Evolutionary conservation across 2,329 filamentous ascomycete species (phyloP), one percentile per base, ranked within the genome.

Genomic region (Huntiella bhutanensis): DNA sequence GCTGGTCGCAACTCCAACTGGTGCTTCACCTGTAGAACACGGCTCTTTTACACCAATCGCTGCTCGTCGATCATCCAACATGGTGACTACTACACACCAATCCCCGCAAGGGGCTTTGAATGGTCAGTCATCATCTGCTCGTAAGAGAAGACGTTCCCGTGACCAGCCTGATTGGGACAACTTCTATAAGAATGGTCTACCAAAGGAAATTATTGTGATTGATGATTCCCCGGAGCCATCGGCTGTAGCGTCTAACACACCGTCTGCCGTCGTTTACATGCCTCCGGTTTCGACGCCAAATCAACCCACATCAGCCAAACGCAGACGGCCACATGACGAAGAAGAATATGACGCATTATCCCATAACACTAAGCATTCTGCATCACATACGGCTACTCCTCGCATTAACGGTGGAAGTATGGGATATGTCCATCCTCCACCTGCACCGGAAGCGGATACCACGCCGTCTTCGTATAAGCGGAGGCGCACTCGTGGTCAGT

Each of bases 401-500:
- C 73, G 76, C 51, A 76, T 80, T 55, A 28, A 28, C 22, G 22
- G 22, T 28, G 22, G 22, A 28, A 28, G 22, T 28, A 28, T 28
- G 22, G 22, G 22, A 7, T 28, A 28, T 28, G 22, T 10, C 1
- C 72, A 77, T 52, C 70, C 72, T 40, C 75, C 75, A 11, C 72
- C 73, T 11, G 77, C 74, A 46, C 80, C 82, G 39, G 70, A 78
- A 47, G 92, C 85, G 4, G 85, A 88, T 60, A 76, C 84, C 52
- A 81, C 81, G 32, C 91, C 84, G 12, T 67, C 75, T n/a, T 84
- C 86, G 33, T 82, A 91, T 61, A 96, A 96, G 66, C 75, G 87
- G 56, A 95, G 94, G 64, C 75, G 91, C 12, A 85, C 81, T 15
- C 75, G 84, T 51, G 82, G 87, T 54, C 82, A 87, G 53, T 71